Evolutionary conservation across 768 basidiomycete species (phyloP), one percentile per base, ranked within the genome.

Genomic region (Dacryopinax primogenitus): DNA sequence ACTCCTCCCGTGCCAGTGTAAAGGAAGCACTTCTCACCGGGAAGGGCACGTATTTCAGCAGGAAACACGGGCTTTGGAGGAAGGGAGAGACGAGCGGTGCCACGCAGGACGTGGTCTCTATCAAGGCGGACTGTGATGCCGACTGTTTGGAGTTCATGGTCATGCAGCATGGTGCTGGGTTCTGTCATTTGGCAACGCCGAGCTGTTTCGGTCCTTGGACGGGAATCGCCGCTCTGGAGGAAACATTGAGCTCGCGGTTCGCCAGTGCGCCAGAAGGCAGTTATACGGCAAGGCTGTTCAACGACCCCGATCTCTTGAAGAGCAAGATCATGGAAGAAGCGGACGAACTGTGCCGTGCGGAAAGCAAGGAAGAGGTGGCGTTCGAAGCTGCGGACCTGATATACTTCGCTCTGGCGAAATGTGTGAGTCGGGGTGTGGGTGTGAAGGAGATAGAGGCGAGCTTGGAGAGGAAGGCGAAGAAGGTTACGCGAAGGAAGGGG

Each of bases 241-340:
- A 74, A 51, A 93, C 87, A 1, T 81, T 99, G 16, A 78, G 79
- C 65, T 82, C 86, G 1, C 83, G 96, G 41, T 77, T 89, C 47
- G 76, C 77, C 34, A 81, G 83, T 28, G 92, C 95, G 0, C 93
- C 93, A 0, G 86, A 86, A 69, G 93, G 92, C 3, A 93, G 90
- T 0, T 99, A 99, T 75, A 98, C 96, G 18, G 84, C 82, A 62
- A 79, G 91, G 63, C 77, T 99, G 30, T 96, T 98, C 76, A 79
- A 81, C 44, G 90, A 97, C 72, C 77, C 86, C 3, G 82, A 80
- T 51, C 80, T 99, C n/a, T 78, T 98, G 47, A 83, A 80, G 51
- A 87, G 92, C 63, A 99, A 99, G 79, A 92, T 99, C 68, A 91
- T 89, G 86, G 96, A 99, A 75, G 96, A 99, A 74, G 96, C 96